Conservation (phyloP, 2,329 filamentous ascomycete species). For the Colletotrichum truncatum region DNA sequence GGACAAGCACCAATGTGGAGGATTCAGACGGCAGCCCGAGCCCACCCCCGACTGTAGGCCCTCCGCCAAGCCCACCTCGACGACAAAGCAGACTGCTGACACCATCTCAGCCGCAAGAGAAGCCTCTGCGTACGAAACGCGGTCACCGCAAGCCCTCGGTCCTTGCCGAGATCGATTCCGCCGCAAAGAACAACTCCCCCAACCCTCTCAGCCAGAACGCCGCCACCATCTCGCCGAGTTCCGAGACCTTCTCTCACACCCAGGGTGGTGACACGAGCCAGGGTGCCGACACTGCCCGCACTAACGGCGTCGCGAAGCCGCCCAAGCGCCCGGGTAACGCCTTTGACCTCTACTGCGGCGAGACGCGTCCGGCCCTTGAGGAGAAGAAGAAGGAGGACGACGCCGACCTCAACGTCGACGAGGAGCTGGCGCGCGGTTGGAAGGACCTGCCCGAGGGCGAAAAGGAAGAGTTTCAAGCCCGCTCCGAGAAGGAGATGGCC, state of each 20-base stretch:
- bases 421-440: conserved; percentile 65
- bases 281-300: conserved; percentile 27
- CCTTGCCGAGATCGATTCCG: conserved; percentile 51
- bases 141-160: conserved; percentile 71
- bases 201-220: conserved; percentile 58
- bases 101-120: conserved; percentile 73
- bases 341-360: conserved; percentile 65
- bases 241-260: conserved; percentile 62
- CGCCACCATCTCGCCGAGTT: conserved; percentile 57
- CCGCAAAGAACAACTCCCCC: conserved; percentile 46
- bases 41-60: conserved; percentile 78
- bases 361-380: conserved; percentile 54
- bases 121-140: conserved; percentile 79
- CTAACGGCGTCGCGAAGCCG: conserved; percentile 52
- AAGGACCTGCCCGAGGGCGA: conserved; percentile 59
- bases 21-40: conserved; percentile 83
- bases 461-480: conserved; percentile 58
- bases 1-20: conserved; percentile 78
- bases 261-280: conserved; percentile 46
- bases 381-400: conserved; percentile 54
- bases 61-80: conserved; percentile 29
- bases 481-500: conserved; percentile 48
- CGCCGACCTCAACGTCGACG: conserved; percentile 53
- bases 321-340: conserved; percentile 56
- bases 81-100: conserved; percentile 31